phyloP scores from a whole-genome alignment of 2,329 filamentous ascomycete species.

The Xylaria sp. region DNA sequence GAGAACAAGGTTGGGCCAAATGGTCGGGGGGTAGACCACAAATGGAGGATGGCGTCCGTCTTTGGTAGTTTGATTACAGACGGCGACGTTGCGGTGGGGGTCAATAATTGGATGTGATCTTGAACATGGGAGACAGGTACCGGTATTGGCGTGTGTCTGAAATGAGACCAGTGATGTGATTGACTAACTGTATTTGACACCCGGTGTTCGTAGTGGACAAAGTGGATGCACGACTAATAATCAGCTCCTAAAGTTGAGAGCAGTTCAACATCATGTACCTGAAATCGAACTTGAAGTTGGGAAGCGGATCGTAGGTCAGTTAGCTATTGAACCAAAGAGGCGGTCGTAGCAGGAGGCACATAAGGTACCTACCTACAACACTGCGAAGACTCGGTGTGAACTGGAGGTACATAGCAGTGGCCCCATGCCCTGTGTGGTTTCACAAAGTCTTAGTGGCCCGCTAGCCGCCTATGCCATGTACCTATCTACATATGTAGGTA shows the following conservation, averaged over 20 bases:
- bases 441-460: conserved; percentile 31
- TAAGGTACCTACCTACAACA: conserved; percentile 9
- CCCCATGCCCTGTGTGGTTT: not conserved
- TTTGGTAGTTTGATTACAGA: conserved; percentile 42
- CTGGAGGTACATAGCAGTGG: not conserved
- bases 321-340: conserved; percentile 3
- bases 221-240: not conserved
- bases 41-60: conserved; percentile 39
- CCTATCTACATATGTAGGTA: not conserved
- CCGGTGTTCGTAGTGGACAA: not conserved
- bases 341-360: not conserved
- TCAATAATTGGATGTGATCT: conserved; percentile 37
- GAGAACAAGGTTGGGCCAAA: conserved; percentile 24
- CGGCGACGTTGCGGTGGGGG: conserved; percentile 39
- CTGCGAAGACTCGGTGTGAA: conserved; percentile 13
- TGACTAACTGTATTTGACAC: not conserved
- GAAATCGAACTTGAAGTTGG: conserved; percentile 4
- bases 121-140: conserved; percentile 27
- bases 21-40: conserved; percentile 33
- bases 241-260: conserved; percentile 1
- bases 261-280: not conserved
- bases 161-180: conserved; percentile 8
- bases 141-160: conserved; percentile 13
- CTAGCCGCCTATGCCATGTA: conserved; percentile 35
- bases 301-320: not conserved